These are phyloP conservation scores for Curvularia verruculosa DNA, from an alignment of 2,329 filamentous ascomycete genomes.

Conservation along the genomic window DNA sequence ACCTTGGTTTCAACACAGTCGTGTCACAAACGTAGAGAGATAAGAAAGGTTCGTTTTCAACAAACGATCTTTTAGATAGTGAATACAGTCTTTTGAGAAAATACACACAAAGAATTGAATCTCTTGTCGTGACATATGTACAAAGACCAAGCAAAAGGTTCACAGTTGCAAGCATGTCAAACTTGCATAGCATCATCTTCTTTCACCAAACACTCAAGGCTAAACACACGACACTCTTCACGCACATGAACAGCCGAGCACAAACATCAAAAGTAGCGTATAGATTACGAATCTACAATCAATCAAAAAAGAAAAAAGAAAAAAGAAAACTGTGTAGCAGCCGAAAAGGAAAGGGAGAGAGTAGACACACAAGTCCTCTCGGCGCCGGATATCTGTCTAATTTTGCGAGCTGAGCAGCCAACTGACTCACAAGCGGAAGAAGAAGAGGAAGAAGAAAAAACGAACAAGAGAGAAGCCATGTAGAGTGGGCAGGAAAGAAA, in stretches of 20 bases:
- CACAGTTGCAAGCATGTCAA: neutral
- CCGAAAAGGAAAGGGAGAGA: neutral
- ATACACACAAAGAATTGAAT: neutral
- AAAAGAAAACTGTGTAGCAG: too few relatives aligned
- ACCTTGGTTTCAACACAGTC: neutral
- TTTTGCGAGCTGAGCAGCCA: neutral
- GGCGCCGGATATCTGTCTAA: conserved; percentile 7
- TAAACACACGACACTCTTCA: neutral
- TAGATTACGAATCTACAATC: neutral
- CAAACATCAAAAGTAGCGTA: neutral
- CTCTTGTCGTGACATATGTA: neutral
- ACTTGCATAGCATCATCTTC: neutral
- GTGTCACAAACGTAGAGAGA: neutral
- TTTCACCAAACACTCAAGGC: neutral
- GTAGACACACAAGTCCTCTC: neutral
- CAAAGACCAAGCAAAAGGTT: neutral
- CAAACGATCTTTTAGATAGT: neutral
- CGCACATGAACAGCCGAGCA: neutral
- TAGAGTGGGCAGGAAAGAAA: neutral
- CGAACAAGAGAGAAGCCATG: neutral
- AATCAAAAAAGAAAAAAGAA: neutral
- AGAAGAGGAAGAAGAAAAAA: neutral
- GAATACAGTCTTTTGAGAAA: neutral
- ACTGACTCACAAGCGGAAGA: neutral
- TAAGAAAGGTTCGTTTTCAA: neutral